Conservation (phyloP, 371 early-diverging fungal species). For the Mortierella sp. region DNA sequence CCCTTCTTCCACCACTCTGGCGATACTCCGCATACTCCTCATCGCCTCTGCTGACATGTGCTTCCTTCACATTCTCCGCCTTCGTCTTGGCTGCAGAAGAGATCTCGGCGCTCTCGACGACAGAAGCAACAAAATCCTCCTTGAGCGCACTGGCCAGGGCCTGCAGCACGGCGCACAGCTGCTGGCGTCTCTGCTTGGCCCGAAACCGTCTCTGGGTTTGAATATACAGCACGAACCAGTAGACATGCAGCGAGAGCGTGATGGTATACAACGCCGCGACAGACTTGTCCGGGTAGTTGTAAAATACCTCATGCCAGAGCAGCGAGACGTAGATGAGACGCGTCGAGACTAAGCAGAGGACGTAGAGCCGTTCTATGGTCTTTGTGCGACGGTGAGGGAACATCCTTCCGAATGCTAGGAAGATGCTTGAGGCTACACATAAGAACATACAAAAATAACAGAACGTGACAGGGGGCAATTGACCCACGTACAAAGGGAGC, state of each 20-base stretch:
- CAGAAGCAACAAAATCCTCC: constrained; percentile 9
- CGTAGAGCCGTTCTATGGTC: constrained; percentile 28
- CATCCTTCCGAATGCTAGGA: constrained; percentile 48
- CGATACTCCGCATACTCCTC: background rate
- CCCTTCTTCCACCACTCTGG: too few relatives aligned
- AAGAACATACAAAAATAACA: too few relatives aligned
- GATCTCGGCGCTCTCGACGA: background rate
- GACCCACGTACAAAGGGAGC: constrained; percentile 3
- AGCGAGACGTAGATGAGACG: constrained; percentile 43
- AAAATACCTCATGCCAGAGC: constrained; percentile 54
- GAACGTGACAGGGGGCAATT: background rate
- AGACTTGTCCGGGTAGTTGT: constrained; percentile 54
- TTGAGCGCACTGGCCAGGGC: constrained; percentile 17
- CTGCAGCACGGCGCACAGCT: constrained; percentile 13
- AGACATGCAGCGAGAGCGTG: constrained; percentile 42
- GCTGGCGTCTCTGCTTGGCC: constrained; percentile 31
- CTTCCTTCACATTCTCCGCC: background rate
- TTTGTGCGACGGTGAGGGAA: constrained; percentile 49
- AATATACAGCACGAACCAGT: constrained; percentile 53
- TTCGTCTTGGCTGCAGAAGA: background rate
- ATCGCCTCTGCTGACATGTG: background rate
- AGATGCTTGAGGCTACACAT: constrained; percentile 53
- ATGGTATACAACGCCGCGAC: constrained; percentile 49
- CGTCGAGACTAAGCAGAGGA: constrained; percentile 33
- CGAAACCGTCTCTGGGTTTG: constrained; percentile 31